Percentiles rank a stretch among this genome's conserved stretches.
Conservation (phyloP, 176 grass and related monocot species). For the Saccharum spontaneum region DNA sequence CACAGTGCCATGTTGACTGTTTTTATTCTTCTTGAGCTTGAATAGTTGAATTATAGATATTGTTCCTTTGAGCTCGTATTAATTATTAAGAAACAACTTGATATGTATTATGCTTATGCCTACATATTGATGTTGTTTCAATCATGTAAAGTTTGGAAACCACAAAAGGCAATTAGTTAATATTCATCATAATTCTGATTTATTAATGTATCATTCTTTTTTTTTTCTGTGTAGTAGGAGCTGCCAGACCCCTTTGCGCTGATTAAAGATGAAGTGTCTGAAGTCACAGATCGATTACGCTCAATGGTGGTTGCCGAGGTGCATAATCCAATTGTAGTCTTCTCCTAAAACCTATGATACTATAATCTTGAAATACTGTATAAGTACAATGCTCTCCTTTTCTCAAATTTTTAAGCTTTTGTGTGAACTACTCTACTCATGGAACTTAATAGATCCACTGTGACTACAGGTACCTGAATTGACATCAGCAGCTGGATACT, state of each 20-base stretch:
- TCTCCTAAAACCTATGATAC: background rate
- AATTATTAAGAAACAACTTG: background rate
- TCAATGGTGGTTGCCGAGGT: slow-evolving; percentile 62
- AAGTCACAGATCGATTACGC: slow-evolving; percentile 46
- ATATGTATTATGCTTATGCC: background rate
- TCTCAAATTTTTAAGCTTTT: background rate
- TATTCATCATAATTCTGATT: background rate
- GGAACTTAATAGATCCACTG: background rate
- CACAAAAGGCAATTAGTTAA: background rate
- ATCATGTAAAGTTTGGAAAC: background rate
- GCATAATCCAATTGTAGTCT: background rate
- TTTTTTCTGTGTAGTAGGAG: slow-evolving; percentile 40
- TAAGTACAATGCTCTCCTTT: background rate
- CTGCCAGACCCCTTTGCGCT: slow-evolving; percentile 41
- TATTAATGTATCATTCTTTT: background rate
- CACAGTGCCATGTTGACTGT: background rate
- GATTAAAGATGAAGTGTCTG: slow-evolving; percentile 55
- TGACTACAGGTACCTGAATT: slow-evolving; percentile 55
- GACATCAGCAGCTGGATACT: slow-evolving; percentile 64
- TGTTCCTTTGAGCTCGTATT: background rate
- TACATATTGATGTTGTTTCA: background rate
- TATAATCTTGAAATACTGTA: slow-evolving; percentile 10
- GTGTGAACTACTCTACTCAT: background rate
- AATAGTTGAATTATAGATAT: background rate
- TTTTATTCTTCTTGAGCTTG: background rate